Base-by-base conservation (phyloP, 1,139 yeast genomes). In the Zygoascus hellenicus region DNA sequence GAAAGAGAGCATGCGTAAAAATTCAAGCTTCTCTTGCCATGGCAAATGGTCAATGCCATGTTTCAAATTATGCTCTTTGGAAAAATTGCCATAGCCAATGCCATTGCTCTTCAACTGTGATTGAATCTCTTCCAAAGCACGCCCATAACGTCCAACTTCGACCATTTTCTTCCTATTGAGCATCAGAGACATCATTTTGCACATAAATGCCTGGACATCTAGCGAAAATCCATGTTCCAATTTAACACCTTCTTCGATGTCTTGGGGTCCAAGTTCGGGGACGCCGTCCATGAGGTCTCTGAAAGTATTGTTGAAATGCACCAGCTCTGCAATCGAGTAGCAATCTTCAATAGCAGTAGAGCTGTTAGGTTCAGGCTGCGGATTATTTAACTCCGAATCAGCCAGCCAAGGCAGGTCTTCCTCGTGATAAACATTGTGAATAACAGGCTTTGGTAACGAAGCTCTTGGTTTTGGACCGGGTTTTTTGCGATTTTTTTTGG, bases 91-190 rank as follows among this genome's bases (percentile, higher is more conserved):
- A 39, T 47, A 26, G 64, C 63, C 42, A 63, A 50, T n/a, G 53
- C 44, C 37, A 58, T 52, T 32, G 55, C 52, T 40, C 50, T 56
- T 13, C 51, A 51, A 19, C 26, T 32, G 22, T 16, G 36, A 45
- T 51, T 63, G 38, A 9, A 53, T 57, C 54, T 61, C 70, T 54
- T 66, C 69, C 36, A 69, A 51, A 4, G 73, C 70, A 11, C 69
- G 57, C 17, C 53, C 54, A 50, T 62, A 68, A 36, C 59, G 56
- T 3, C 66, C 69, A n/a, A 58, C 53, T 56, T 70, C 74, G 41
- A 70, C 61, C 32, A 64, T 64, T 53, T 67, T 68, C 45, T 67
- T 67, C 36, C 74, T 62, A 49, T 69, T 70, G 33, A 70, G 58
- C 22, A 64, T 63, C 11, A 69, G 59, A 4, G 63, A 58, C 39